Conservation (phyloP, 768 basidiomycete genomes). For the Lactarius trivialis region DNA sequence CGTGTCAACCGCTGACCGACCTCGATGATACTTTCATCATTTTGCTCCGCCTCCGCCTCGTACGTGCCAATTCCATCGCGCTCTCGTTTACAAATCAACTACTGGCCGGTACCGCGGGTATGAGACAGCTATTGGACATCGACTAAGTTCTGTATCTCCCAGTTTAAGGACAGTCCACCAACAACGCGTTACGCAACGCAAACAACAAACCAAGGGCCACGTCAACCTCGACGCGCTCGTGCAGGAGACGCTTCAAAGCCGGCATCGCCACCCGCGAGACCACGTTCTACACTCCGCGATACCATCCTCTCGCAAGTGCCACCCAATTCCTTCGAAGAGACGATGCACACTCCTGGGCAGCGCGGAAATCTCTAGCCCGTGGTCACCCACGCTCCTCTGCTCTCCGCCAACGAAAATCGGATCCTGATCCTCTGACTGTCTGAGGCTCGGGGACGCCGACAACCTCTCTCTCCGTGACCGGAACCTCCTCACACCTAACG, state of each 20-base stretch:
- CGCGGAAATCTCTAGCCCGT: too few species aligned
- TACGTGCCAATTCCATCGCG: slow-evolving; percentile 30
- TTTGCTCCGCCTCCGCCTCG: slow-evolving; percentile 59
- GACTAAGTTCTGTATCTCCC: slow-evolving; percentile 68
- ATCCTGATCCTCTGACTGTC: too few species aligned
- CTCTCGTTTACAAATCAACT: neutral
- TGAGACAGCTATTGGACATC: slow-evolving; percentile 75
- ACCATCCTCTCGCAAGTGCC: too few species aligned
- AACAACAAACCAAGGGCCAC: slow-evolving; percentile 41
- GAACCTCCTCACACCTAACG: too few species aligned
- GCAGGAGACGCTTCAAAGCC: slow-evolving; percentile 13
- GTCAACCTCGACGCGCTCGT: slow-evolving; percentile 19
- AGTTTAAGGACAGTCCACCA: slow-evolving; percentile 75
- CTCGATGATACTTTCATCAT: slow-evolving; percentile 64
- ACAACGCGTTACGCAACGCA: slow-evolving; percentile 45
- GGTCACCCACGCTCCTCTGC: too few species aligned
- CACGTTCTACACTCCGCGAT: slow-evolving; percentile 7
- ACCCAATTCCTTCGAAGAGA: too few species aligned
- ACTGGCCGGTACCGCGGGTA: neutral
- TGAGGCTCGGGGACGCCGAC: too few species aligned
- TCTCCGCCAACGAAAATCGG: too few species aligned
- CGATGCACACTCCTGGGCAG: too few species aligned
- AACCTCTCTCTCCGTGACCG: too few species aligned
- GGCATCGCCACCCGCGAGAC: slow-evolving; percentile 13
- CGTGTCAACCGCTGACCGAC: slow-evolving; percentile 56